Percentiles rank a stretch among this genome's conserved stretches.
Conservation (phyloP, 1,284 basidiomycete species). For the Sporisorium iseilematis-ciliati region DNA sequence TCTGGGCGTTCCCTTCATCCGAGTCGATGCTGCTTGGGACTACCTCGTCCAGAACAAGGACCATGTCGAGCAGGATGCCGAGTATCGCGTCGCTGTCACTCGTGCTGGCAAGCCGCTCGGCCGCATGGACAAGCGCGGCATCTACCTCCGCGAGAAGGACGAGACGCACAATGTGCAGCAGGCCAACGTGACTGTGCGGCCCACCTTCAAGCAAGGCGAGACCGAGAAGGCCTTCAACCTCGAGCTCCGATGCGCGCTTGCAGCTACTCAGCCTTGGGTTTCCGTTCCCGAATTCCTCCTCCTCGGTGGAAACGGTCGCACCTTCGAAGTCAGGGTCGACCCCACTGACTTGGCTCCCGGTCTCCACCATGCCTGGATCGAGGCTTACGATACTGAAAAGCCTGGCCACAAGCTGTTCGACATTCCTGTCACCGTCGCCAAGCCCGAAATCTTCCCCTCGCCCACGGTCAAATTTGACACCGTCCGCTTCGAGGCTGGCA, state of each 20-base stretch:
- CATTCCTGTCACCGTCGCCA: constrained; percentile 69
- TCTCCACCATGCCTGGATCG: constrained; percentile 66
- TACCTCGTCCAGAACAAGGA: constrained; percentile 66
- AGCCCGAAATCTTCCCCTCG: constrained; percentile 58
- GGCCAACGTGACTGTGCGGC: constrained; percentile 63
- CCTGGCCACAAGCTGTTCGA: constrained; percentile 65
- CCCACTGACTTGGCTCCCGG: constrained; percentile 64
- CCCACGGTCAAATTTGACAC: constrained; percentile 58
- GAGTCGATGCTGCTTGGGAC: constrained; percentile 69
- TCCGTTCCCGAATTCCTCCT: constrained; percentile 64
- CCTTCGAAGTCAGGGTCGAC: constrained; percentile 69
- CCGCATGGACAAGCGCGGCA: constrained; percentile 61
- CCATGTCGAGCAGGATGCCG: constrained; percentile 64
- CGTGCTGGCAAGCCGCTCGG: constrained; percentile 64
- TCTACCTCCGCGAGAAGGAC: constrained; percentile 68
- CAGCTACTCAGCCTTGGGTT: constrained; percentile 65
- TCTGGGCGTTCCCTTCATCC: constrained; percentile 68
- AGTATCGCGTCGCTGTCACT: constrained; percentile 65
- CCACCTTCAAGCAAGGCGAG: constrained; percentile 63
- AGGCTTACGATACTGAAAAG: constrained; percentile 63
- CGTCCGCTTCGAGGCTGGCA: constrained; percentile 60
- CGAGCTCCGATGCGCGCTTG: constrained; percentile 63
- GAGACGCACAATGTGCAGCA: constrained; percentile 65
- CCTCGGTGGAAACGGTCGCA: constrained; percentile 68
- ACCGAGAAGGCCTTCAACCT: constrained; percentile 66